Base-by-base conservation (phyloP, 1,284 basidiomycete species). In the Ustilago vetiveriae region DNA sequence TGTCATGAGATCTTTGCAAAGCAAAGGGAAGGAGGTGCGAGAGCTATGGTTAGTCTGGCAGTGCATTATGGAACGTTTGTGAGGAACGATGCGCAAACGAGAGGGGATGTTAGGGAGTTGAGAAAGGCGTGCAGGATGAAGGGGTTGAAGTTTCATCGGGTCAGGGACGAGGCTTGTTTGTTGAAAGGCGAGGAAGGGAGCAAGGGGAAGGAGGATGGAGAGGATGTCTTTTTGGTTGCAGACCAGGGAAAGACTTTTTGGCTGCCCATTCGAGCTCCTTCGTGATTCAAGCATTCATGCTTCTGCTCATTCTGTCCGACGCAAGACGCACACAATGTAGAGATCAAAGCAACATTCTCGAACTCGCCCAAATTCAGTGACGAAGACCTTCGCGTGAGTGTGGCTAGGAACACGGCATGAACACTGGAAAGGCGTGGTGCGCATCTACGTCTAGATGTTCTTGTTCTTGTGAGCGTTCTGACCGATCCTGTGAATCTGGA, bases 61-160 rank as follows among this genome's bases (percentile, higher is more conserved):
- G 52, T 66, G n/a, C 70, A 71, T 21, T 71, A 63, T 24, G 75
- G 65, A 3, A 75, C 72, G n/a, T 76, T 76, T 52, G 71, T 76
- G 4, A 41, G 73, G 23, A 76, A 76, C 44, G 60, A 55, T 23
- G 33, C 51, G 33, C 75, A 76, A 53, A 76, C 75, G 0, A 38
- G 27, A 10, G 72, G 37, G n/a, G 75, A 76, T 40, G 59, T 76
- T 3, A 55, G 75, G 22, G 52, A 60, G 37, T 46, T 76, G 30
- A 30, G 52, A 5, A 42, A 63, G 27, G 75, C 75, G n/a, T 76
- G 75, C 33, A 17, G 19, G 13, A 55, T 48, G 42, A 3, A 37
- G 3, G 38, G 44, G 40, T n/a, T 64, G 22, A 38, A 23, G 17
- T 72, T 68, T 27, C n/a, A 17, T 2, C 23, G 70, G 3, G 46